Evolutionary conservation across 2,329 filamentous ascomycete genomes (phyloP).

Genomic region (Aspergillus sp.): DNA sequence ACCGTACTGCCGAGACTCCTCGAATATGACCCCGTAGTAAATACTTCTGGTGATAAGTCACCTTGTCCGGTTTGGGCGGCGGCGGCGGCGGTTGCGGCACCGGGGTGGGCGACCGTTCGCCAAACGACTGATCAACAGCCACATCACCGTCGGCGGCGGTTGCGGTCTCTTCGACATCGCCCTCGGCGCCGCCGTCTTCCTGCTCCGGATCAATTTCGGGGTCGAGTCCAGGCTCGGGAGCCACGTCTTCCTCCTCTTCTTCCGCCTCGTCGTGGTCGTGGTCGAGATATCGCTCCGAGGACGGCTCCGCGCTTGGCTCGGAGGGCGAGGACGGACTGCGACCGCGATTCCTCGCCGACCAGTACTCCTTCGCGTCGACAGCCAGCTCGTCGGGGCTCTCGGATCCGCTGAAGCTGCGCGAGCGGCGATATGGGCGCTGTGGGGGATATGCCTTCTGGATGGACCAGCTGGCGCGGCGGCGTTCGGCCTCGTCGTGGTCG

Average conservation of each 20-base stretch:
- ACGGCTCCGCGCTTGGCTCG: background rate
- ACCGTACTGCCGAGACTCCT: constrained; percentile 80
- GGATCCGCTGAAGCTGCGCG: constrained; percentile 35
- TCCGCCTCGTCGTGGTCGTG: background rate
- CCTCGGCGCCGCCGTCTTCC: constrained; percentile 10
- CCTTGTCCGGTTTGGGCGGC: constrained; percentile 55
- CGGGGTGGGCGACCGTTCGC: constrained; percentile 37
- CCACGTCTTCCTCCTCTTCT: background rate
- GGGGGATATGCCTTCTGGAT: constrained; percentile 34
- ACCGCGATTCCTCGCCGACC: constrained; percentile 33
- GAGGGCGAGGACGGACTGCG: constrained; percentile 25
- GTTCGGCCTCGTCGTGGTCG: constrained; percentile 38
- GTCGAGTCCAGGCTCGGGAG: background rate
- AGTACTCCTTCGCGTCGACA: constrained; percentile 40
- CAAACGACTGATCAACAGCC: constrained; percentile 21
- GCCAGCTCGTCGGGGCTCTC: constrained; percentile 51
- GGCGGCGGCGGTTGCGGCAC: constrained; percentile 44
- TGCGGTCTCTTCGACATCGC: constrained; percentile 25
- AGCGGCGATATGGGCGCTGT: constrained; percentile 28
- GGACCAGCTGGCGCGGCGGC: constrained; percentile 40
- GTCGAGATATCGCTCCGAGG: background rate
- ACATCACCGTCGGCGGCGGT: constrained; percentile 19
- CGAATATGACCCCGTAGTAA: constrained; percentile 75
- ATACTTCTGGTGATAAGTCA: constrained; percentile 71
- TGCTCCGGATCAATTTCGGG: background rate